Percentiles rank a stretch among this genome's conserved stretches.
Evolutionary conservation across 176 grass and related monocot species (phyloP).

Genomic region (Melocanna baccifera): DNA sequence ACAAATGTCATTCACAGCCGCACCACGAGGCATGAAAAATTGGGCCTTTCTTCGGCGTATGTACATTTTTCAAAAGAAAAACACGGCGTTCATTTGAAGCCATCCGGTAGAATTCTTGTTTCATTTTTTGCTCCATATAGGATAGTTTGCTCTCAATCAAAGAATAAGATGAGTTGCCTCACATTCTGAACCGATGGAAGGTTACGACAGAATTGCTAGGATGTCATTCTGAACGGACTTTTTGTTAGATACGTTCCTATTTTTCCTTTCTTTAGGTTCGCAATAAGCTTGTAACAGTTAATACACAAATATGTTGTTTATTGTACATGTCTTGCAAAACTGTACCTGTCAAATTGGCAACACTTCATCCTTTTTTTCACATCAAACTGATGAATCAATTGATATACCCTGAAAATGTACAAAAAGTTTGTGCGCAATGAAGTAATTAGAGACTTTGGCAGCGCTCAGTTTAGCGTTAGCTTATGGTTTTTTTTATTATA

Average conservation of each 20-base stretch:
- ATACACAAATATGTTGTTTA: not conserved
- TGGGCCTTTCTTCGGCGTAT: not conserved
- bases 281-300: conserved; percentile 6
- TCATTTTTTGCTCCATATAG: conserved; percentile 15
- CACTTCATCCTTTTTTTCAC: not conserved
- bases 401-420: not conserved
- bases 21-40: not conserved
- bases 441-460: not conserved
- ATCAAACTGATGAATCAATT: not conserved
- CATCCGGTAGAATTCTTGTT: conserved; percentile 6
- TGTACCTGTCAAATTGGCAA: not conserved
- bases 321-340: not conserved
- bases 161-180: conserved; percentile 9
- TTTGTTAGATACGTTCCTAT: conserved; percentile 8
- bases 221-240: conserved; percentile 2
- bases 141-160: conserved; percentile 16
- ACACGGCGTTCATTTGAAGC: conserved; percentile 1
- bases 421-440: not conserved
- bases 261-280: not conserved
- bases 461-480: too few species aligned
- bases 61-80: not conserved
- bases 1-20: not conserved
- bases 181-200: not conserved
- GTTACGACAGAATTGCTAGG: not conserved
- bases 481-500: too few species aligned